Evolutionary conservation across 1,139 yeast genomes (phyloP).

Genomic region (Suzukiozyma palmioleophila): DNA sequence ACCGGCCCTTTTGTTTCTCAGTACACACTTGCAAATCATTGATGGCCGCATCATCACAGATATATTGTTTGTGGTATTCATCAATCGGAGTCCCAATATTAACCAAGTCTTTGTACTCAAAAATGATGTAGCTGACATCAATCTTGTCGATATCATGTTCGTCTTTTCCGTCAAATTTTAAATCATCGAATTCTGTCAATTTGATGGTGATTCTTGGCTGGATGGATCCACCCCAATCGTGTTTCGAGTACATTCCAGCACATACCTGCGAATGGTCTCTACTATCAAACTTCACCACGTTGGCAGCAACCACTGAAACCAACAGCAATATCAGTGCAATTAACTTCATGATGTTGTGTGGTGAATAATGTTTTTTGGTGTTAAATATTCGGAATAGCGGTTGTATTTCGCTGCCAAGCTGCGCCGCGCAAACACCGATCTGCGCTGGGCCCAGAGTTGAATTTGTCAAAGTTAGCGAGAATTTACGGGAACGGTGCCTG

Average conservation of each 20-base stretch:
- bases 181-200: slow-evolving; percentile 30
- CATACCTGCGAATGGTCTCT: slow-evolving; percentile 59
- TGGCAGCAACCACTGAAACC: slow-evolving; percentile 27
- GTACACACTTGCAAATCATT: slow-evolving; percentile 50
- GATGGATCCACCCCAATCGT: slow-evolving; percentile 80
- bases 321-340: slow-evolving; percentile 3
- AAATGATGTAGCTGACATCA: slow-evolving; percentile 63
- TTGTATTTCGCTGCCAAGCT: background rate
- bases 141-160: slow-evolving; percentile 27
- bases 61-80: slow-evolving; percentile 43
- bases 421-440: background rate
- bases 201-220: slow-evolving; percentile 60
- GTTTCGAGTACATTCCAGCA: slow-evolving; percentile 83
- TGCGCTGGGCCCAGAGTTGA: too few relatives aligned
- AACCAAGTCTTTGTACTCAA: slow-evolving; percentile 76
- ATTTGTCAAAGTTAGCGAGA: too few relatives aligned
- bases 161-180: slow-evolving; percentile 28
- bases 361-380: too few relatives aligned
- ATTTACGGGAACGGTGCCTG: too few relatives aligned
- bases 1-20: slow-evolving; percentile 52
- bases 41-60: slow-evolving; percentile 76
- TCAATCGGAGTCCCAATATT: slow-evolving; percentile 54
- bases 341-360: slow-evolving; percentile 3
- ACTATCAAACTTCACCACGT: slow-evolving; percentile 46
- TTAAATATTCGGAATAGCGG: too few relatives aligned